These are phyloP conservation scores for Hyphodiscus sp. DNA, from an alignment of 2,329 filamentous ascomycete species.

Conservation along the genomic window DNA sequence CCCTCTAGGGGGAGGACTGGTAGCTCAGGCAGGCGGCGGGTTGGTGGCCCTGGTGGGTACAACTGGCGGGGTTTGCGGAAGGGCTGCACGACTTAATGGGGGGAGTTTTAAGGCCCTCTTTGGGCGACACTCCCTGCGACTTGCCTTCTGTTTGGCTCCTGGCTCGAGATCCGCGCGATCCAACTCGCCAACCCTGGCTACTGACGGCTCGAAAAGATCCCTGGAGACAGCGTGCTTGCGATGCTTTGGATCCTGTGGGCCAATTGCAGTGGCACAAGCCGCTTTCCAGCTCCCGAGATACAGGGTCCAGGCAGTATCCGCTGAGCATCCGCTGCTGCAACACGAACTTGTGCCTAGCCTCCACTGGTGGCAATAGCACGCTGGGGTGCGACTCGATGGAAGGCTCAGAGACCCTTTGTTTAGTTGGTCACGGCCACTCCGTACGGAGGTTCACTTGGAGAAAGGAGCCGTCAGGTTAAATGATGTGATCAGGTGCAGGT, in stretches of 20 bases:
- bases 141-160: not conserved
- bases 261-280: constrained; percentile 11
- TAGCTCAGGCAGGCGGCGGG: too few relatives aligned
- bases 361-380: constrained; percentile 19
- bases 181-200: constrained; percentile 35
- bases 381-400: constrained; percentile 19
- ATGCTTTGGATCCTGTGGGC: constrained; percentile 4
- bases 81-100: too few relatives aligned
- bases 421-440: not conserved
- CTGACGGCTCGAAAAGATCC: constrained; percentile 17
- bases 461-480: not conserved
- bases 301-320: constrained; percentile 15
- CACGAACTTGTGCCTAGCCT: constrained; percentile 15
- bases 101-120: not conserved
- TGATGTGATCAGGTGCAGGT: not conserved
- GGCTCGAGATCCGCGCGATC: constrained; percentile 29
- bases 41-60: not conserved
- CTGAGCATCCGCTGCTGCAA: constrained; percentile 5
- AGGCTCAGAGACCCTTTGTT: not conserved
- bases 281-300: constrained; percentile 14
- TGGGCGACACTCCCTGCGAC: not conserved
- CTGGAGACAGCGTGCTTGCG: not conserved
- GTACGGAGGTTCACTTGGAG: not conserved
- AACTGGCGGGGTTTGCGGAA: not conserved
- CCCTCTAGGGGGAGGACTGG: too few relatives aligned